These are phyloP conservation scores for Cystobasidium sp. DNA, from an alignment of 1,284 basidiomycete genomes.

Conservation along the genomic window DNA sequence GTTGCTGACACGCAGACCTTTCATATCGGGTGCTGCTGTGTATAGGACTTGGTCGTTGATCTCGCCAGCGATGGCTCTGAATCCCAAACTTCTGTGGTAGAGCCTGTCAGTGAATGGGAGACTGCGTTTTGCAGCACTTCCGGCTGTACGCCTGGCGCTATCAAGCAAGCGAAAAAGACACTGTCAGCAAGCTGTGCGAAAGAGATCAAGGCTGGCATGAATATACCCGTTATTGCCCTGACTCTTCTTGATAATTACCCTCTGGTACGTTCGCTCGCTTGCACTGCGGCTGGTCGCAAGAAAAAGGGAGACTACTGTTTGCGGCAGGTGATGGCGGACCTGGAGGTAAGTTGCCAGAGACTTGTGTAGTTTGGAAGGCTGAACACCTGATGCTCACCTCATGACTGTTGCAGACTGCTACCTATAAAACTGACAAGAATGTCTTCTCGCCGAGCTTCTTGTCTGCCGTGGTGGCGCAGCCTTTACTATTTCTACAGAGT, in stretches of 20 bases:
- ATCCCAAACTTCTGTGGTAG: constrained; percentile 12
- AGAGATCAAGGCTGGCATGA: constrained; percentile 13
- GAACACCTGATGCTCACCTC: neutral
- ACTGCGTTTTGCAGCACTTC: constrained; percentile 14
- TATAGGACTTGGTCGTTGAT: neutral
- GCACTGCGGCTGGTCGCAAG: constrained; percentile 19
- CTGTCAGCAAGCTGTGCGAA: neutral
- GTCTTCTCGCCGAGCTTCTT: constrained; percentile 9
- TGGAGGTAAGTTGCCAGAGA: neutral
- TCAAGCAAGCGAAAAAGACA: neutral
- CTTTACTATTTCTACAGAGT: constrained; percentile 18
- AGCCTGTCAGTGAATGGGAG: constrained; percentile 9
- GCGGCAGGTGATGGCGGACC: neutral
- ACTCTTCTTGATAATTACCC: constrained; percentile 22
- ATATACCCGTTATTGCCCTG: constrained; percentile 12
- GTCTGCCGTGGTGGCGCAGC: constrained; percentile 18
- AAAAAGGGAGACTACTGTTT: constrained; percentile 24
- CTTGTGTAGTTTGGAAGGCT: constrained; percentile 16
- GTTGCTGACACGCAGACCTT: neutral
- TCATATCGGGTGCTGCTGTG: neutral
- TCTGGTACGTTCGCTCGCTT: neutral
- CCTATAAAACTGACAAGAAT: neutral
- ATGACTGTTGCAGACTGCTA: neutral
- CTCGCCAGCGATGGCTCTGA: constrained; percentile 15
- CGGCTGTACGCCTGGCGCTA: neutral